Evolutionary conservation across 768 basidiomycete species (phyloP).

Genomic region (Leccinum rimulosum): DNA sequence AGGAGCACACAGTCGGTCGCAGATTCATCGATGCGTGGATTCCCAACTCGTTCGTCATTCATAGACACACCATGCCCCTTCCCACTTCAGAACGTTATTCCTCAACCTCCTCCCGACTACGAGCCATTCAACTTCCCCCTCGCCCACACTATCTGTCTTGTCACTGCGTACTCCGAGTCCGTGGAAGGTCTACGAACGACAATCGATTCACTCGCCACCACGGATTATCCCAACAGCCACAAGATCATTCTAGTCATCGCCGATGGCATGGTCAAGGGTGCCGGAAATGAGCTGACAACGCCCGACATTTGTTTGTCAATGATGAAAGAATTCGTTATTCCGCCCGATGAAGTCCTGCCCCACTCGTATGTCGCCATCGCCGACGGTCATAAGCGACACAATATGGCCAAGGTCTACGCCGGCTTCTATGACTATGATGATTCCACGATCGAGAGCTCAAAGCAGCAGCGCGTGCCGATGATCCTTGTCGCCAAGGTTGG

Average conservation of each 20-base stretch:
- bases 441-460: constrained; percentile 81
- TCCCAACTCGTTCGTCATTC: constrained; percentile 47
- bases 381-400: constrained; percentile 99
- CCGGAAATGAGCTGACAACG: constrained; percentile 83
- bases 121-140: constrained; percentile 97
- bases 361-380: constrained; percentile 98
- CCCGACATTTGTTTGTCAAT: constrained; percentile 92
- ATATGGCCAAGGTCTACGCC: constrained; percentile 98
- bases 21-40: constrained; percentile 35
- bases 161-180: constrained; percentile 98
- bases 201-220: constrained; percentile 96
- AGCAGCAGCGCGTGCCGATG: constrained; percentile 96
- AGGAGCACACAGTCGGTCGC: constrained; percentile 77
- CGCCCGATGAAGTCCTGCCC: constrained; percentile 80
- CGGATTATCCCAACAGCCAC: constrained; percentile 98
- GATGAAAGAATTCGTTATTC: constrained; percentile 94
- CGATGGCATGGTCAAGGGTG: constrained; percentile 98
- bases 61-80: constrained; percentile 83
- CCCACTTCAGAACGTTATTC: constrained; percentile 86
- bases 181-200: constrained; percentile 95
- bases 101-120: constrained; percentile 87
- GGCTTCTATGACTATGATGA: constrained; percentile 97
- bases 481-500: constrained; percentile 95
- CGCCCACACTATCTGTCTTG: constrained; percentile 90
- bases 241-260: constrained; percentile 94